These are phyloP conservation scores for Coleophoma crateriformis DNA, from an alignment of 2,329 filamentous ascomycete genomes.

Conservation along the genomic window DNA sequence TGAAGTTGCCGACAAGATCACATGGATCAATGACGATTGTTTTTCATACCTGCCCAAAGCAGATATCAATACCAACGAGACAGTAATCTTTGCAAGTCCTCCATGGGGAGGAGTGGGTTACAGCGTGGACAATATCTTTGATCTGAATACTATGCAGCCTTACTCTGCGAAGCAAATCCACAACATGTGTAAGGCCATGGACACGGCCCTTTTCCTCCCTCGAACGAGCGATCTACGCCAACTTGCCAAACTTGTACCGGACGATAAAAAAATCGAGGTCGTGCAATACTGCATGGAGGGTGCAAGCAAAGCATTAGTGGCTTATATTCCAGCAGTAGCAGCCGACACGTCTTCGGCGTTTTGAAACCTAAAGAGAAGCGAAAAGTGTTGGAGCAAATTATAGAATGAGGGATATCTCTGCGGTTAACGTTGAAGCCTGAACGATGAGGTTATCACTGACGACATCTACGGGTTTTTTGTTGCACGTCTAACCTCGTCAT, in stretches of 20 bases:
- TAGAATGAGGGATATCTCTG: too few relatives aligned
- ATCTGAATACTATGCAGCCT: constrained; percentile 81
- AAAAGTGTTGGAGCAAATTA: too few relatives aligned
- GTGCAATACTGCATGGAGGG: constrained; percentile 90
- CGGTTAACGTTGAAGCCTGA: too few relatives aligned
- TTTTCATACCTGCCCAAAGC: constrained; percentile 42
- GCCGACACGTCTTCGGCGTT: neutral
- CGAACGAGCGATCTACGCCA: constrained; percentile 79
- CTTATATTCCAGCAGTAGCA: constrained; percentile 42
- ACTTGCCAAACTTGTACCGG: constrained; percentile 52
- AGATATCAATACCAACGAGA: constrained; percentile 17
- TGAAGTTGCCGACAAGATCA: constrained; percentile 71
- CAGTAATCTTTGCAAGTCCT: constrained; percentile 64
- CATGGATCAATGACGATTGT: constrained; percentile 83
- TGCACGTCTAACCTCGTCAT: too few relatives aligned
- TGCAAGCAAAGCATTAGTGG: constrained; percentile 77
- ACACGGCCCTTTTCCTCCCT: constrained; percentile 75
- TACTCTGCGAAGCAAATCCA: constrained; percentile 67
- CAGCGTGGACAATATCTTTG: constrained; percentile 65
- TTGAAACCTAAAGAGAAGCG: neutral
- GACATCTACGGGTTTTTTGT: too few relatives aligned
- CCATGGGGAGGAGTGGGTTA: constrained; percentile 71
- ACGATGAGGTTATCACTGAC: too few relatives aligned
- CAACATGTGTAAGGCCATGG: constrained; percentile 51
- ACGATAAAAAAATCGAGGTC: constrained; percentile 58